Evolutionary conservation across 2,329 filamentous ascomycete genomes (phyloP).

Genomic region (Scleromitrula shiraiana): DNA sequence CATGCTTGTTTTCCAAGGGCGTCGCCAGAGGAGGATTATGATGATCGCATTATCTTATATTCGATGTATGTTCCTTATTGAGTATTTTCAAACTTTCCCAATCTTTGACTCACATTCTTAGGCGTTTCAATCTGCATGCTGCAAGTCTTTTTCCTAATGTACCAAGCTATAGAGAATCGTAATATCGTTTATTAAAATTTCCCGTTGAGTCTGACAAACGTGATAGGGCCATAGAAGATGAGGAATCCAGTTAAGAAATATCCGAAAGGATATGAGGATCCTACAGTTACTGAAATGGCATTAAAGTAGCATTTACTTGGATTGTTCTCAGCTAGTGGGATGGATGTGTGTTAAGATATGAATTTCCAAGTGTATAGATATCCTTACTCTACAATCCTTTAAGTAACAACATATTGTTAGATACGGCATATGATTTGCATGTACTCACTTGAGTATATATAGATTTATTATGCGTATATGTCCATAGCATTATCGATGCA

Average conservation of each 20-base stretch:
- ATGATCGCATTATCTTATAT: slow-evolving; percentile 31
- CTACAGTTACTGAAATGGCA: too few species aligned
- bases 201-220: neutral
- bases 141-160: slow-evolving; percentile 29
- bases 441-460: too few species aligned
- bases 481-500: too few species aligned
- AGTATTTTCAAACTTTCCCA: neutral
- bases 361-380: too few species aligned
- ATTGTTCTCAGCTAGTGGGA: too few species aligned
- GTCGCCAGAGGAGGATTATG: slow-evolving; percentile 30
- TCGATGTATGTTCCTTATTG: slow-evolving; percentile 10
- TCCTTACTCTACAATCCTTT: too few species aligned
- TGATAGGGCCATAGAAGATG: slow-evolving; percentile 11
- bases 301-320: too few species aligned
- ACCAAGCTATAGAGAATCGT: slow-evolving; percentile 26
- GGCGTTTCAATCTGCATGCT: slow-evolving; percentile 31
- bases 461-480: too few species aligned
- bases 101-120: slow-evolving; percentile 11
- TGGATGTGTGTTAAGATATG: too few species aligned
- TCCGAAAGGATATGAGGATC: neutral
- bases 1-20: slow-evolving; percentile 16
- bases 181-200: slow-evolving; percentile 1
- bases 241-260: slow-evolving; percentile 10
- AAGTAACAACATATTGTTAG: too few species aligned
- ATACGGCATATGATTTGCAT: too few species aligned